A percentile compares a stretch with the other conserved stretches of the same genome.
Conservation (phyloP, 257 asterid species). For the Solanum chiquidenum region DNA sequence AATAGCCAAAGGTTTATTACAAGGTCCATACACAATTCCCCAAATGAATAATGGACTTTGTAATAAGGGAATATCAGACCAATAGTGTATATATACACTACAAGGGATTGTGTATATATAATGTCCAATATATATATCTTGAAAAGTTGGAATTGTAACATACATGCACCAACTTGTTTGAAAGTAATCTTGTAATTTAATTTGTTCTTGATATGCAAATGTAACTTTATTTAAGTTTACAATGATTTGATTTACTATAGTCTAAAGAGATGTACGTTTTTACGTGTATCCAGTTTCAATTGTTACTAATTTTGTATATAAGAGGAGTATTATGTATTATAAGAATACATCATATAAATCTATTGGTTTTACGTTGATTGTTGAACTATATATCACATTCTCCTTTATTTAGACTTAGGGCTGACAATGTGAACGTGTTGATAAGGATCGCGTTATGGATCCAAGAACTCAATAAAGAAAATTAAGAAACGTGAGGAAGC, state of each 20-base stretch:
- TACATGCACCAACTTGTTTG: background rate
- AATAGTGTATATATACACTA: background rate
- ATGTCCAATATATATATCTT: background rate
- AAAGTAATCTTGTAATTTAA: background rate
- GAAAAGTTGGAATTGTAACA: background rate
- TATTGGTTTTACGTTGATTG: background rate
- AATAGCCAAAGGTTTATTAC: conserved; percentile 14
- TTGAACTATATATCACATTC: background rate
- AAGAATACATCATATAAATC: background rate
- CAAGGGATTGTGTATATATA: background rate
- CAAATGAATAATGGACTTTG: background rate
- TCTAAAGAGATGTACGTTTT: background rate
- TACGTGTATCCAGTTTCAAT: background rate
- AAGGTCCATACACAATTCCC: conserved; percentile 18
- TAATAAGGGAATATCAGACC: background rate
- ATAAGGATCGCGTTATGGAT: background rate
- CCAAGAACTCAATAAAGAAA: background rate
- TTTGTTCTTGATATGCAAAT: background rate
- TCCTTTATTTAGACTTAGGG: background rate
- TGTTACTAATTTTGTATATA: background rate
- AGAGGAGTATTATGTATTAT: background rate
- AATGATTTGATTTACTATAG: background rate
- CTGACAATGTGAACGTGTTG: background rate
- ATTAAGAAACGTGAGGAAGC: background rate
- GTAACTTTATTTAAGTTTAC: background rate